These are phyloP conservation scores for Boechera stricta DNA, from an alignment of 345 rosid species.

Conservation along the genomic window DNA sequence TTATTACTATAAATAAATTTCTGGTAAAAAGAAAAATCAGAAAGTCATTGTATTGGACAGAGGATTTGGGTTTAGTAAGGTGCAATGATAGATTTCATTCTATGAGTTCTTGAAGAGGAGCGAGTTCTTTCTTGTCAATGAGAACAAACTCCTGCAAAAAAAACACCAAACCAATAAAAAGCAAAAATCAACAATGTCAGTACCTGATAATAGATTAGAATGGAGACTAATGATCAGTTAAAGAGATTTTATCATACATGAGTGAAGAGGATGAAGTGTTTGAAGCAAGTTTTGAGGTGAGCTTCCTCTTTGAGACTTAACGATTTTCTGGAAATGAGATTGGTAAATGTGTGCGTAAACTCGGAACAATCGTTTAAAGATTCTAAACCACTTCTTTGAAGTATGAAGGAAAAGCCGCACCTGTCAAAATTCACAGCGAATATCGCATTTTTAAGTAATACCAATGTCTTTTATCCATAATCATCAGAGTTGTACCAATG, in stretches of 20 bases:
- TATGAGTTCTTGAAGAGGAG: slow-evolving; percentile 85
- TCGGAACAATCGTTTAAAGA: too few species aligned
- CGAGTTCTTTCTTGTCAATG: slow-evolving; percentile 89
- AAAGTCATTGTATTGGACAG: neutral
- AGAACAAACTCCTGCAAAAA: slow-evolving; percentile 51
- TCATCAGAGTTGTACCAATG: neutral
- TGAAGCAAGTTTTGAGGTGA: slow-evolving; percentile 97
- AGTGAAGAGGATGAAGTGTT: slow-evolving; percentile 41
- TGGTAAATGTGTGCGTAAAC: too few species aligned
- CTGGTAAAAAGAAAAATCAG: neutral
- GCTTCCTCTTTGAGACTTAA: slow-evolving; percentile 97
- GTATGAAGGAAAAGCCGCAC: too few species aligned
- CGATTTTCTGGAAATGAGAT: too few species aligned
- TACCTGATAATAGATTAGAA: too few species aligned
- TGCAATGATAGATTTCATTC: slow-evolving; percentile 60
- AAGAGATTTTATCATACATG: too few species aligned
- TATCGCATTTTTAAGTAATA: neutral
- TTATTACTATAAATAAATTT: neutral
- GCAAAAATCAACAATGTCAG: too few species aligned
- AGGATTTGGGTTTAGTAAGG: slow-evolving; percentile 54
- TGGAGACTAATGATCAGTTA: too few species aligned
- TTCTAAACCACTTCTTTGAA: too few species aligned
- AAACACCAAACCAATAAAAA: too few species aligned
- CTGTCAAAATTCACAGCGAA: too few species aligned
- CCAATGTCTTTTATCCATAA: neutral